Evolutionary conservation across 2,329 filamentous ascomycete genomes (phyloP), one percentile per base, ranked within the genome.

Genomic region (Pseudopithomyces chartarum): DNA sequence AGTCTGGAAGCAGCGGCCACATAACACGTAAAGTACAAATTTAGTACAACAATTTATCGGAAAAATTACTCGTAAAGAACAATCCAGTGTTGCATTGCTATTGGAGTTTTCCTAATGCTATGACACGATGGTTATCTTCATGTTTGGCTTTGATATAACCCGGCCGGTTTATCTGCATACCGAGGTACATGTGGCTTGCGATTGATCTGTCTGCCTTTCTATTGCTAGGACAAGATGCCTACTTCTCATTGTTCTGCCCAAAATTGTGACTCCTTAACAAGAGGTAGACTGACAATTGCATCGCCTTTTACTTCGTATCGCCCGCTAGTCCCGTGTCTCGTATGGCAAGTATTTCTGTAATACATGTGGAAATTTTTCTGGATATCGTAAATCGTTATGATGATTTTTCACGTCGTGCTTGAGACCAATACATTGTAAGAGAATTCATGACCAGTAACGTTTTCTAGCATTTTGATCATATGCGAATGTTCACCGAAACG

Each of bases 301-400:
- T 53, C 33, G 10, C 46, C 47, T 6, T 54, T 38, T 2, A 20
- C 6, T 20, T 52, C 32, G 8, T 46, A 6, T 4, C 3, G 10
- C 17, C 4, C 23, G 3, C 32, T 40, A 13, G 20, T 29, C n/a
- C 29, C 19, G n/a, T 53, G 13, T 34, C 2, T 53, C 36, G 34
- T 11, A 55, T 67, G 62, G 38, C 62, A 66, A 2, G 62, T n/a
- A n/a, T n/a, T n/a, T n/a, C n/a, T 80, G 58, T 59, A 79, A 81
- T 48, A 5, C 26, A n/a, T n/a, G n/a, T n/a, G n/a, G n/a, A n/a
- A n/a, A n/a, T n/a, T 29, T 17, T 33, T 32, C 20, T 36, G 33
- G 17, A n/a, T n/a, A n/a, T n/a, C n/a, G 29, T 10, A 13, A 33
- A 29, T 5, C 46, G 46, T 7, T 48, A 32, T 17, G 19, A 56